Conservation (phyloP, 306 rosid species). For the Sicyos baderoa region DNA sequence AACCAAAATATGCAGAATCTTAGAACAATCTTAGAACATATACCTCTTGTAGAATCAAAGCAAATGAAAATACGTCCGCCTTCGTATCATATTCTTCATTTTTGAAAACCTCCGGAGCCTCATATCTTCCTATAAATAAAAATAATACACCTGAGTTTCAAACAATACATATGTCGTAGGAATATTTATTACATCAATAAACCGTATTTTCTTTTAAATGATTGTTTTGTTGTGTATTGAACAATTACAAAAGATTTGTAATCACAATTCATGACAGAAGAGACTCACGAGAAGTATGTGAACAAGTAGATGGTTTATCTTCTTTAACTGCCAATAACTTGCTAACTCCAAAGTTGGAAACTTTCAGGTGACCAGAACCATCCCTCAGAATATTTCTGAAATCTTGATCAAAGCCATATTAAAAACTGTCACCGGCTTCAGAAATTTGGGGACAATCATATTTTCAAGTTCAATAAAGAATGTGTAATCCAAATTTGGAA, state of each 20-base stretch:
- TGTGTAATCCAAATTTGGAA: not conserved
- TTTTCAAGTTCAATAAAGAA: not conserved
- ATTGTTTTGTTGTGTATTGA: not conserved
- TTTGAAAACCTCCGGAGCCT: slow-evolving; percentile 86
- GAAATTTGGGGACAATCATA: not conserved
- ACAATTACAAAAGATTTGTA: not conserved
- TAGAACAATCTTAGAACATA: slow-evolving; percentile 4
- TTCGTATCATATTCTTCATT: slow-evolving; percentile 77
- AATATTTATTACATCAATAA: not conserved
- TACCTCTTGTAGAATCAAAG: slow-evolving; percentile 90
- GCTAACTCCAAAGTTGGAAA: slow-evolving; percentile 93
- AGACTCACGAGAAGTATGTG: slow-evolving; percentile 77
- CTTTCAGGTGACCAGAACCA: slow-evolving; percentile 89
- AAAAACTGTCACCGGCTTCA: slow-evolving; percentile 21
- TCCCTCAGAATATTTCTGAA: slow-evolving; percentile 95
- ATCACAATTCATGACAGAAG: slow-evolving; percentile 20
- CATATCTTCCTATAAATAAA: slow-evolving; percentile 59
- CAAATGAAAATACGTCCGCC: slow-evolving; percentile 91
- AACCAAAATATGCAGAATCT: not conserved
- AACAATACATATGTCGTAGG: slow-evolving; percentile 20
- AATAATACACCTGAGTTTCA: slow-evolving; percentile 18
- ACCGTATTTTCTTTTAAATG: not conserved
- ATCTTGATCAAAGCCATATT: slow-evolving; percentile 45
- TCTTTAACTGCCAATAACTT: slow-evolving; percentile 85
- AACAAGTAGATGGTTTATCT: slow-evolving; percentile 64